Percentiles rank a stretch among this genome's conserved stretches.
Evolutionary conservation across 1,284 basidiomycete species (phyloP).

Genomic region (Microbotryum violaceum): DNA sequence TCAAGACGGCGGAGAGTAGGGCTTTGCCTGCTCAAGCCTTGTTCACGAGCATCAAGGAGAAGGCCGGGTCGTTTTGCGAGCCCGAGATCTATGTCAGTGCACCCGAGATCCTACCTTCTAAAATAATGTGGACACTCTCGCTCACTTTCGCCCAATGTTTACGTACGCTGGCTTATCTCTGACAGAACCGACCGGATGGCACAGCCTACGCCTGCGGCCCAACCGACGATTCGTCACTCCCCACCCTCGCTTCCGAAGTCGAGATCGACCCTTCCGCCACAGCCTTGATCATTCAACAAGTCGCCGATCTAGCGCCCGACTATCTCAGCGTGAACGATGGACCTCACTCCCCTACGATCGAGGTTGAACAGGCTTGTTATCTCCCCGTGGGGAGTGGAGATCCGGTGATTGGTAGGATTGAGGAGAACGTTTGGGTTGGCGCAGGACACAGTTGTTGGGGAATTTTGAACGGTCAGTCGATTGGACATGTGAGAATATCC

Average conservation of each 20-base stretch:
- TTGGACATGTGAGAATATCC: not conserved
- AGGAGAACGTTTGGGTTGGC: slow-evolving; percentile 45
- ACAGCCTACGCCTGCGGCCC: slow-evolving; percentile 43
- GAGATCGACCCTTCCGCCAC: slow-evolving; percentile 39
- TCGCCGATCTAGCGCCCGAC: slow-evolving; percentile 44
- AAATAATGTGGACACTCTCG: not conserved
- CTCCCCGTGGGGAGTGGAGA: slow-evolving; percentile 49
- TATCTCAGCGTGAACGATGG: slow-evolving; percentile 41
- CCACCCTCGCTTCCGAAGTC: slow-evolving; percentile 38
- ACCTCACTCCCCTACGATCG: slow-evolving; percentile 31
- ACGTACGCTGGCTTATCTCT: slow-evolving; percentile 10
- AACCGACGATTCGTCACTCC: slow-evolving; percentile 36
- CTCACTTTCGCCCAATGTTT: slow-evolving; percentile 27
- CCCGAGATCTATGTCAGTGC: slow-evolving; percentile 45
- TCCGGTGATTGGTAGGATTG: slow-evolving; percentile 48
- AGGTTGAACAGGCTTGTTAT: slow-evolving; percentile 50
- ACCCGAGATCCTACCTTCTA: too few species aligned
- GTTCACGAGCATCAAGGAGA: slow-evolving; percentile 51
- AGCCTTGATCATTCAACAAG: slow-evolving; percentile 44
- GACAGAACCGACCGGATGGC: slow-evolving; percentile 40
- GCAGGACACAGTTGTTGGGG: slow-evolving; percentile 48
- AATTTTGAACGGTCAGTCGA: slow-evolving; percentile 40
- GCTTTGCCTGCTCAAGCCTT: slow-evolving; percentile 44
- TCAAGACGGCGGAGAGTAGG: slow-evolving; percentile 31
- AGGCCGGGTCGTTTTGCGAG: slow-evolving; percentile 42